These are phyloP conservation scores for Erodium chrysanthum DNA, from an alignment of 441 rosid species.

Conservation along the genomic window DNA sequence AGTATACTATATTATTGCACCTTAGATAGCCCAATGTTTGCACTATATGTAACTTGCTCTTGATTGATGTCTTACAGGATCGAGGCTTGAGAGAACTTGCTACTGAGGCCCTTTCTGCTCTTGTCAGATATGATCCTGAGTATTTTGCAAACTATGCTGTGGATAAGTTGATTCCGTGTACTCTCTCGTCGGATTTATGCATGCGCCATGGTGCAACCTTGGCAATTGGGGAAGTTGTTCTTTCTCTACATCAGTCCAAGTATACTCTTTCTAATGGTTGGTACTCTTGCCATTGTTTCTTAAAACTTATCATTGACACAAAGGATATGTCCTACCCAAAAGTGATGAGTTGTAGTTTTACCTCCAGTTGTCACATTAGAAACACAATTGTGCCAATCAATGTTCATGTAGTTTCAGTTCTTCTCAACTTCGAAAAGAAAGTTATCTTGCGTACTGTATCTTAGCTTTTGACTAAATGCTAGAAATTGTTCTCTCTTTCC, in stretches of 20 bases:
- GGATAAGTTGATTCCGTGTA: slow-evolving; percentile 63
- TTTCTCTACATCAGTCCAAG: slow-evolving; percentile 56
- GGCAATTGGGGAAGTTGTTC: slow-evolving; percentile 70
- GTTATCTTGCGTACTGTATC: no score
- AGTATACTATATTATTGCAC: background rate
- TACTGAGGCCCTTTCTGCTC: slow-evolving; percentile 77
- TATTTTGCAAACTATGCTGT: slow-evolving; percentile 57
- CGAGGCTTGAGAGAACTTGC: slow-evolving; percentile 90
- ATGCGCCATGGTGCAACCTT: slow-evolving; percentile 91
- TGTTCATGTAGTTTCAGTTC: background rate
- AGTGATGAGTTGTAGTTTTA: background rate
- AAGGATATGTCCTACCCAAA: background rate
- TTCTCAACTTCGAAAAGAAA: slow-evolving; percentile 8
- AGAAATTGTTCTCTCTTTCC: no score
- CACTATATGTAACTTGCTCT: slow-evolving; percentile 7
- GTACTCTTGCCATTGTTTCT: slow-evolving; percentile 23
- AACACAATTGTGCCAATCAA: background rate
- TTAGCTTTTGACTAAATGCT: no score
- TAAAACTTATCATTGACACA: slow-evolving; percentile 5
- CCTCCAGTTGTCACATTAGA: background rate
- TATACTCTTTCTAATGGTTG: slow-evolving; percentile 47
- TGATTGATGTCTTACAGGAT: slow-evolving; percentile 46
- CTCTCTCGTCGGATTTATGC: slow-evolving; percentile 85
- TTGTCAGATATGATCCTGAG: slow-evolving; percentile 67
- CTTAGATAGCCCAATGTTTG: slow-evolving; percentile 8